These are phyloP conservation scores for Malania oleifera DNA, from an alignment of 164 flowering plant species.

Conservation along the genomic window DNA sequence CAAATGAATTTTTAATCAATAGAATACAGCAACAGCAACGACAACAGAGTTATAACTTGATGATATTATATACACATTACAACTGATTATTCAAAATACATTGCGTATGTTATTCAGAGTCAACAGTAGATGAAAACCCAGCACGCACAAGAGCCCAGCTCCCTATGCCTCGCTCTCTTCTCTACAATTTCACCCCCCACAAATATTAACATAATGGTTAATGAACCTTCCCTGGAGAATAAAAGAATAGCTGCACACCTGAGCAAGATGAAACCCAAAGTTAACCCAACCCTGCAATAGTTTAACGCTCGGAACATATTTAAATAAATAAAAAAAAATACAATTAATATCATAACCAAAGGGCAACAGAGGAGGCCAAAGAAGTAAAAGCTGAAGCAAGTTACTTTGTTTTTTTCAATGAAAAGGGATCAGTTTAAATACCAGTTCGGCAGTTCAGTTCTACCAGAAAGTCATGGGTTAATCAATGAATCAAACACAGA, in stretches of 20 bases:
- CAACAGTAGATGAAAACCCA: conserved; percentile 14
- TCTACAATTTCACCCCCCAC: conserved; percentile 23
- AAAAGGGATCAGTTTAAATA: no score
- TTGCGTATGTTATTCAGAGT: conserved; percentile 22
- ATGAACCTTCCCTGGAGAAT: conserved; percentile 29
- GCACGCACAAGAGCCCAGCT: conserved; percentile 15
- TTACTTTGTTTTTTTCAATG: no score
- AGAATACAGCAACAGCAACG: neutral
- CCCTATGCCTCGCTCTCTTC: conserved; percentile 13
- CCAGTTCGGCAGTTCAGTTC: no score
- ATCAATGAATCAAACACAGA: no score
- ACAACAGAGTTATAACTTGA: neutral
- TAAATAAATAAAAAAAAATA: neutral
- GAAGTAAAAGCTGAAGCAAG: no score
- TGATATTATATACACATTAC: conserved; percentile 24
- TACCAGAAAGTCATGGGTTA: no score
- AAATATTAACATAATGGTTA: conserved; percentile 34
- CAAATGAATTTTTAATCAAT: neutral
- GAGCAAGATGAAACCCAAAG: neutral
- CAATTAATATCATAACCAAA: no score
- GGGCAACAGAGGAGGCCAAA: no score
- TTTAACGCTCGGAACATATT: neutral
- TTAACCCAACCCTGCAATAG: conserved; percentile 8
- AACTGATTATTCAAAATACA: conserved; percentile 12
- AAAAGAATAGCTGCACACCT: conserved; percentile 47